phyloP scores from a whole-genome alignment of 371 early-diverging fungal species.

The Rhizoclosmatium hyalinum region DNA sequence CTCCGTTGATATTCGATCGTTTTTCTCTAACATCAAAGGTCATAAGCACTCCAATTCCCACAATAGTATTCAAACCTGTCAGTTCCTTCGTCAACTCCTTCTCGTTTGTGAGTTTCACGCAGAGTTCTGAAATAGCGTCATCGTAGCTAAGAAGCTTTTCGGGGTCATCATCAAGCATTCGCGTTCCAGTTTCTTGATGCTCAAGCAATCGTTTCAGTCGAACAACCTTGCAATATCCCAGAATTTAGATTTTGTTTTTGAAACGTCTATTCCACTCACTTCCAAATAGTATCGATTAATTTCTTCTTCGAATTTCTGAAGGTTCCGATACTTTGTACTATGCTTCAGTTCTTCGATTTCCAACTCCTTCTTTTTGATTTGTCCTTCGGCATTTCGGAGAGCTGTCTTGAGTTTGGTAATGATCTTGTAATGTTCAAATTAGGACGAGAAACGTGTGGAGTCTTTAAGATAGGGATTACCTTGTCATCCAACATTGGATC shows the following conservation, averaged over 20 bases:
- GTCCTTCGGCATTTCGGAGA: conserved; percentile 20
- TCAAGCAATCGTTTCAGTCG: conserved; percentile 31
- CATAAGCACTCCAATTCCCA: neutral
- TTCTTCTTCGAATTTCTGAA: conserved; percentile 36
- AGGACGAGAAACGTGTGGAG: no score
- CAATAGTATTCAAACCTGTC: neutral
- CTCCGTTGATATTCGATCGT: conserved; percentile 12
- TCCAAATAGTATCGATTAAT: conserved; percentile 34
- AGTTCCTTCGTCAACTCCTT: conserved; percentile 16
- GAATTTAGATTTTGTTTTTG: neutral
- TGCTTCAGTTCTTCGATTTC: conserved; percentile 32
- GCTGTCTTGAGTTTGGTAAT: conserved; percentile 26
- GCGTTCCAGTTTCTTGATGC: conserved; percentile 33
- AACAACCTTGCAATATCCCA: conserved; percentile 15
- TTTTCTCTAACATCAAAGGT: conserved; percentile 8
- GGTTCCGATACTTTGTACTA: conserved; percentile 27
- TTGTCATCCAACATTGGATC: conserved; percentile 30
- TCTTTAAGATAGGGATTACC: neutral
- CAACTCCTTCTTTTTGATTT: conserved; percentile 26
- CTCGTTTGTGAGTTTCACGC: conserved; percentile 18
- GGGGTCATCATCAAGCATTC: conserved; percentile 27
- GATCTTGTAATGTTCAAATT: conserved; percentile 4
- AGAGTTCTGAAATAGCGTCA: conserved; percentile 29
- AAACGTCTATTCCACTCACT: neutral
- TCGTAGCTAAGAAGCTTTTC: conserved; percentile 28